Base-by-base conservation (phyloP, 2,329 filamentous ascomycete genomes). In the Cytospora mali region DNA sequence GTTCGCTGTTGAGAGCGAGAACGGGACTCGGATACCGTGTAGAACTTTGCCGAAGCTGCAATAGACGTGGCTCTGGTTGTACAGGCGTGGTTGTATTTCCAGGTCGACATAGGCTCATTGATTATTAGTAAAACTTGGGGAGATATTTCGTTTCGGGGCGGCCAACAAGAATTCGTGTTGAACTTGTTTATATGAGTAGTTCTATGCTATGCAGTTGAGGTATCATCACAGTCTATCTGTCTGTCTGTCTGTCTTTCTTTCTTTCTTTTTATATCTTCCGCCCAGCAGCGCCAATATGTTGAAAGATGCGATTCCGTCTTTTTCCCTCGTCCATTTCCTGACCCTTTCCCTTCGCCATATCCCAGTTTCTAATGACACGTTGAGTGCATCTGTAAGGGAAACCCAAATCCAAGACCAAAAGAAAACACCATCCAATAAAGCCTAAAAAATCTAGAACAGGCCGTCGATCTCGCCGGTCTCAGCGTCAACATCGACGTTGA, bases 401-500 rank as follows among this genome's bases (percentile, higher is more conserved):
- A 25, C 18, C 28, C n/a, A 21, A 3, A 39, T 42, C 6, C 31
- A 29, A n/a, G 11, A 46, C 18, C 33, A 25, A 13, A 62, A n/a
- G 46, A n/a, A n/a, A 16, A 4, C 10, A 39, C 35, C 10, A 28
- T 21, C 18, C n/a, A 23, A 4, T 14, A 27, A 21, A 13, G 52
- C 21, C 28, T 16, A 3, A n/a, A n/a, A 4, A 4, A 14, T 55
- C 49, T 92, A 99, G 77, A 98, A 99, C 62, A 99, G 84, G 6
- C 95, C 91, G 63, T 92, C 87, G 68, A 94, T 92, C 78, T 94
- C 90, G 60, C 91, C 91, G n/a, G 89, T 93, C 80, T 93, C 89
- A 6, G 82, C 78, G 70, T 94, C 89, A 42, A 90, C 88, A 69
- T 97, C 94, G 52, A 97, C 93, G 71, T 97, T 97, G 66, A 98